phyloP scores from a whole-genome alignment of 2,329 filamentous ascomycete species.

The Trichoderma arundinaceum region DNA sequence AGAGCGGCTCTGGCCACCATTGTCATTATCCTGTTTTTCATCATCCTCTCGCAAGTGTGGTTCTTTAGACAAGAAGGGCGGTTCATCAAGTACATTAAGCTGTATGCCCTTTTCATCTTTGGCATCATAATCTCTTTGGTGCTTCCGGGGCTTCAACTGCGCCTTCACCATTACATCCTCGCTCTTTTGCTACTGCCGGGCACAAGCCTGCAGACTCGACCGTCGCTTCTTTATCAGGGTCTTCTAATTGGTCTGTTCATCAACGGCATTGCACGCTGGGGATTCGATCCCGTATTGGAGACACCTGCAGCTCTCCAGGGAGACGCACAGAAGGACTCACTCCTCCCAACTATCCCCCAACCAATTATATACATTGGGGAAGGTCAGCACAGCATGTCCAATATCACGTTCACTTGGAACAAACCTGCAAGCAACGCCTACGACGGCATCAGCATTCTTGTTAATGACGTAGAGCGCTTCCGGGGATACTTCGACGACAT shows the following conservation, averaged over 20 bases:
- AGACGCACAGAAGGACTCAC: conserved; percentile 67
- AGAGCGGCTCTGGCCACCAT: conserved; percentile 81
- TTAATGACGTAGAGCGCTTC: conserved; percentile 85
- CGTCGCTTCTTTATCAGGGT: conserved; percentile 85
- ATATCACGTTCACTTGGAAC: conserved; percentile 67
- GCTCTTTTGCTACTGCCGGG: conserved; percentile 85
- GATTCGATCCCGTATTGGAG: conserved; percentile 86
- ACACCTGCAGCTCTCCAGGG: conserved; percentile 75
- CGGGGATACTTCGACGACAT: conserved; percentile 70
- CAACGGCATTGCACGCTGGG: conserved; percentile 93
- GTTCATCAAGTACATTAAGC: conserved; percentile 74
- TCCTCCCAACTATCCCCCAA: conserved; percentile 60
- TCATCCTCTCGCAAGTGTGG: conserved; percentile 79
- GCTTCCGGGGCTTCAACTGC: conserved; percentile 77
- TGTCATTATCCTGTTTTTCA: conserved; percentile 69
- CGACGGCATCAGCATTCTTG: conserved; percentile 78
- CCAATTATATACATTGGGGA: conserved; percentile 55
- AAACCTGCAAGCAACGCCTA: conserved; percentile 56
- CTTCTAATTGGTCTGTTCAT: conserved; percentile 89
- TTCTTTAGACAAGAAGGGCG: conserved; percentile 85
- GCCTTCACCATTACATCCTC: conserved; percentile 95
- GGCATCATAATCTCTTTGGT: conserved; percentile 73
- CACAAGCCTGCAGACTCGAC: conserved; percentile 85
- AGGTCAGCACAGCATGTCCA: conserved; percentile 56
- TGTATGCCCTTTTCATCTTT: conserved; percentile 73